These are phyloP conservation scores for Peltaster fructicola DNA, from an alignment of 2,329 filamentous ascomycete genomes.

Conservation along the genomic window DNA sequence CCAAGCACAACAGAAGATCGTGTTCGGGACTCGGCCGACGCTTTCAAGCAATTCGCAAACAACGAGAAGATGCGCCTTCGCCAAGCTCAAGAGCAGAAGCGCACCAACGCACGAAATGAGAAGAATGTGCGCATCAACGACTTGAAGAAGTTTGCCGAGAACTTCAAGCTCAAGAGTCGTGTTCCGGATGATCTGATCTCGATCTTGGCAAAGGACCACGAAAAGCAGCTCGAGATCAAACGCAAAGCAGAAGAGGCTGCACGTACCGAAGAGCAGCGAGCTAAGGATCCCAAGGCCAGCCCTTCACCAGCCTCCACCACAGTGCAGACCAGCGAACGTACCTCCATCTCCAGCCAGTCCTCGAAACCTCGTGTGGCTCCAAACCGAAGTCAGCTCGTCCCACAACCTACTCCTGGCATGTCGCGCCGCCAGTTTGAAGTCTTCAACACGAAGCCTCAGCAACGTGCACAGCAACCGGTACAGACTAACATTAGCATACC, in stretches of 20 bases:
- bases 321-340: too few species aligned
- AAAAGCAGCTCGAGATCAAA: constrained; percentile 83
- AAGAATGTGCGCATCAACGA: constrained; percentile 88
- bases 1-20: constrained; percentile 42
- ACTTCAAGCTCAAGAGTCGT: constrained; percentile 85
- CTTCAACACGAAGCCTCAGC: too few species aligned
- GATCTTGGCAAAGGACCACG: constrained; percentile 92
- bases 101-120: constrained; percentile 44
- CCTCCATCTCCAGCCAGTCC: too few species aligned
- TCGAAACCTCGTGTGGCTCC: too few species aligned
- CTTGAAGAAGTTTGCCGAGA: constrained; percentile 83
- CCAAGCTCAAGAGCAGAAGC: constrained; percentile 35
- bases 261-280: constrained; percentile 33
- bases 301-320: constrained; percentile 3
- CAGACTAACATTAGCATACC: constrained; percentile 52
- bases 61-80: constrained; percentile 42
- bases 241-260: constrained; percentile 67
- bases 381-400: too few species aligned
- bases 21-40: constrained; percentile 41
- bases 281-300: constrained; percentile 21
- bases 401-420: too few species aligned
- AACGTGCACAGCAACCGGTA: constrained; percentile 34
- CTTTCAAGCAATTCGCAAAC: constrained; percentile 47
- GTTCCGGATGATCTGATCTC: constrained; percentile 82
- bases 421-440: too few species aligned